phyloP scores from a whole-genome alignment of 2,329 filamentous ascomycete genomes.

The Pyricularia sp. region DNA sequence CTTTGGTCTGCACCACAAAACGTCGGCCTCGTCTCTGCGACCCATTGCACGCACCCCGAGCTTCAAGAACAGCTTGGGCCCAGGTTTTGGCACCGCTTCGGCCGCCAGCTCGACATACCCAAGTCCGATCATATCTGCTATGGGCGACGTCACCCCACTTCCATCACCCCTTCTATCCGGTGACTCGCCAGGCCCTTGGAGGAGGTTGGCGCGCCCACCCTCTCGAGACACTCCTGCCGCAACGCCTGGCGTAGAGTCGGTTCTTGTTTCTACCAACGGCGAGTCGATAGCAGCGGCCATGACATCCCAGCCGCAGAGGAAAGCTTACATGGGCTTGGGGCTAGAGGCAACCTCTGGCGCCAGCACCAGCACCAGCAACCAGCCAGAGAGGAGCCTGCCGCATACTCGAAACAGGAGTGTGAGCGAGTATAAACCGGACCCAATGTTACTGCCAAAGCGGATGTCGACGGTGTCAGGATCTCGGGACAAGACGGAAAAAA shows the following conservation, averaged over 20 bases:
- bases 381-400: constrained; percentile 17
- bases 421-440: constrained; percentile 78
- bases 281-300: constrained; percentile 43
- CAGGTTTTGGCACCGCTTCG: constrained; percentile 38
- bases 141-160: constrained; percentile 70
- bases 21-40: constrained; percentile 34
- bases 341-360: constrained; percentile 8
- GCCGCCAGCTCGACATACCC: constrained; percentile 59
- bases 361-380: constrained; percentile 10
- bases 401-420: constrained; percentile 73
- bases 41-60: constrained; percentile 52
- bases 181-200: constrained; percentile 61
- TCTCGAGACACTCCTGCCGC: constrained; percentile 32
- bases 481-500: constrained; percentile 29
- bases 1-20: constrained; percentile 25
- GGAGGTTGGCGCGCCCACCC: constrained; percentile 37
- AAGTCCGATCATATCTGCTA: constrained; percentile 64
- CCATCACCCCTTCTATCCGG: constrained; percentile 62
- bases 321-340: constrained; percentile 41
- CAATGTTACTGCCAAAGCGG: constrained; percentile 57
- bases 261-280: constrained; percentile 39
- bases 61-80: constrained; percentile 41
- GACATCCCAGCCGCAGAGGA: constrained; percentile 45
- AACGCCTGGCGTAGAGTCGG: constrained; percentile 30
- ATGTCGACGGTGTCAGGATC: constrained; percentile 65